These are phyloP conservation scores for Apiotrichum sp. DNA, from an alignment of 1,284 basidiomycete genomes.

Conservation along the genomic window DNA sequence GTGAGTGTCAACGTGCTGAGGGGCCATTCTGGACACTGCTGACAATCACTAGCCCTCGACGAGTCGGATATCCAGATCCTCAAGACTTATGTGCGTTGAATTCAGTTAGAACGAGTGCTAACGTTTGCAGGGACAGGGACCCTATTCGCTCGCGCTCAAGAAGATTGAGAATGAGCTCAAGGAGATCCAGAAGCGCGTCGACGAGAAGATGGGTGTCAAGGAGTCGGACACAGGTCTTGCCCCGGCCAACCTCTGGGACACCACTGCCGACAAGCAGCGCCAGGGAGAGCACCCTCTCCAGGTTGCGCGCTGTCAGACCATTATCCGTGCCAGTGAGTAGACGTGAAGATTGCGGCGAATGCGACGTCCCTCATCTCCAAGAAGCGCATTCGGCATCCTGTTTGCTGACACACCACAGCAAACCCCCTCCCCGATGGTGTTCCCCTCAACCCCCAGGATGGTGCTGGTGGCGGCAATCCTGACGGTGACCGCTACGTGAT, in stretches of 20 bases:
- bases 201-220: constrained; percentile 97
- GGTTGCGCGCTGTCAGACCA: constrained; percentile 98
- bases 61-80: constrained; percentile 99
- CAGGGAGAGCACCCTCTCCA: constrained; percentile 92
- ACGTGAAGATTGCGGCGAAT: background rate
- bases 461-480: constrained; percentile 46
- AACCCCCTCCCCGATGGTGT: constrained; percentile 57
- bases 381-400: background rate
- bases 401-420: constrained; percentile 47
- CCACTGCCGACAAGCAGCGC: constrained; percentile 68
- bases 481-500: constrained; percentile 99
- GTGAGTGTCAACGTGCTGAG: constrained; percentile 49
- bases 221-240: constrained; percentile 98
- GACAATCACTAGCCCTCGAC: constrained; percentile 64
- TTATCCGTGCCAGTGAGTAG: constrained; percentile 63
- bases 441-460: constrained; percentile 44
- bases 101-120: background rate
- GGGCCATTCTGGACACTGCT: background rate
- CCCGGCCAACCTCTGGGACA: constrained; percentile 94
- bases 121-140: constrained; percentile 79
- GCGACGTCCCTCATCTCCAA: too few species aligned
- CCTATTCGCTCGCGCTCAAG: constrained; percentile 85
- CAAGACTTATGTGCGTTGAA: constrained; percentile 77
- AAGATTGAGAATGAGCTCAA: constrained; percentile 89
- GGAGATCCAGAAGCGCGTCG: constrained; percentile 92